Percentiles rank a stretch among this genome's conserved stretches.
These are phyloP conservation scores for Posidonia oceanica DNA, from an alignment of 116 monocot genomes.

Conservation along the genomic window DNA sequence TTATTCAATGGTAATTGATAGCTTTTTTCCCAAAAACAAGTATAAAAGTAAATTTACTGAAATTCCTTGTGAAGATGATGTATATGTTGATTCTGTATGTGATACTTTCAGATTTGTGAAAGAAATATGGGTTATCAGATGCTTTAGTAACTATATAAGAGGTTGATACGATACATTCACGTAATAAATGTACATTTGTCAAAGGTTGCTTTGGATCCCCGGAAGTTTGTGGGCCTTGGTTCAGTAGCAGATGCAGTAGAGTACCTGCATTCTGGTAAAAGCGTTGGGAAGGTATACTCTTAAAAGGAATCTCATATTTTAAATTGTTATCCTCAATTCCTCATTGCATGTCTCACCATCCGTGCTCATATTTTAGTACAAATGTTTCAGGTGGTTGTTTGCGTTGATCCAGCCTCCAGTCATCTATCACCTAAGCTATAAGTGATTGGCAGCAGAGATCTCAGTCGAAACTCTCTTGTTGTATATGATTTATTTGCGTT, in stretches of 20 bases:
- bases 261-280: slow-evolving; percentile 89
- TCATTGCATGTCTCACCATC: neutral
- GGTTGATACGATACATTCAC: too few species aligned
- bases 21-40: too few species aligned
- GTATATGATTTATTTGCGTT: too few species aligned
- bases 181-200: neutral
- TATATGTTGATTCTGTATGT: too few species aligned
- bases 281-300: slow-evolving; percentile 78
- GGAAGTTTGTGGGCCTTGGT: slow-evolving; percentile 56
- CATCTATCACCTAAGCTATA: slow-evolving; percentile 46
- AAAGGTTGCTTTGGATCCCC: slow-evolving; percentile 76
- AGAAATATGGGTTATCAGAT: too few species aligned
- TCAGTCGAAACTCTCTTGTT: too few species aligned
- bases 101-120: too few species aligned
- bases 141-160: too few species aligned
- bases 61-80: too few species aligned
- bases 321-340: neutral
- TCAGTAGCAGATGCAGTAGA: slow-evolving; percentile 96
- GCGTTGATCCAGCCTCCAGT: slow-evolving; percentile 68
- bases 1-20: too few species aligned
- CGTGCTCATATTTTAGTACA: neutral
- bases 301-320: neutral
- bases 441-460: neutral
- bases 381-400: slow-evolving; percentile 66
- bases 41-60: too few species aligned